Evolutionary conservation across 2,329 filamentous ascomycete species (phyloP), one percentile per base, ranked within the genome.

Genomic region (Keithomyces neogunnii): DNA sequence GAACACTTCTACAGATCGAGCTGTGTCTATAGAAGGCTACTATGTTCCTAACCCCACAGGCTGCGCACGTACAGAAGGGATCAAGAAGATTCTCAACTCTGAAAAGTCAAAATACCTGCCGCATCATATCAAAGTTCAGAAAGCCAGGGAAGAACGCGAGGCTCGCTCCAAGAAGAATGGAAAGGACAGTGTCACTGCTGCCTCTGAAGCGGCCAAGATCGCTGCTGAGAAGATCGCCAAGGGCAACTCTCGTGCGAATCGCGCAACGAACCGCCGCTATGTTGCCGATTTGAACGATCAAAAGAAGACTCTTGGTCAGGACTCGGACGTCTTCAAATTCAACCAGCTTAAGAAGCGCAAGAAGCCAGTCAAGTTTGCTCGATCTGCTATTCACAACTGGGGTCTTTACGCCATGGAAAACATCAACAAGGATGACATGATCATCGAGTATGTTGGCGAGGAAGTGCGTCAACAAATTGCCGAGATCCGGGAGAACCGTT

Each of bases 331-430:
- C 32, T 82, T 99, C 62, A 88, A 92, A 53, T 99, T 99, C 79
- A 99, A 99, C 69, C 93, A 97, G 73, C 84, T 99, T 53, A 96
- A 97, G 79, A 99, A 97, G 73, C 88, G 93, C 55, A 99, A 97
- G 82, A 99, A 99, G 76, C 91, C 92, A 1, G 93, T 99, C 67
- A 93, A 95, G 66, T 99, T 99, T 70, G 93, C 92, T 52, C 83
- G 93, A 44, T 99, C 93, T 49, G 93, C 93, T 45, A 99, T 99
- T 61, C 93, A 99, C 71, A 97, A 96, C 63, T 99, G 93, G 93
- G 93, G 93, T 31, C 73, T 99, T 31, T 99, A 99, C 65, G 91
- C 93, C 3, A 92, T 96, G 77, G 93, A 99, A 71, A 93, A 95
- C 64, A 99, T 99, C 57, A 82, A 87, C 54, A 90, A 92, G 66